Evolutionary conservation across 495 filamentous ascomycete genomes (phyloP).

Genomic region (Neurospora sp.): DNA sequence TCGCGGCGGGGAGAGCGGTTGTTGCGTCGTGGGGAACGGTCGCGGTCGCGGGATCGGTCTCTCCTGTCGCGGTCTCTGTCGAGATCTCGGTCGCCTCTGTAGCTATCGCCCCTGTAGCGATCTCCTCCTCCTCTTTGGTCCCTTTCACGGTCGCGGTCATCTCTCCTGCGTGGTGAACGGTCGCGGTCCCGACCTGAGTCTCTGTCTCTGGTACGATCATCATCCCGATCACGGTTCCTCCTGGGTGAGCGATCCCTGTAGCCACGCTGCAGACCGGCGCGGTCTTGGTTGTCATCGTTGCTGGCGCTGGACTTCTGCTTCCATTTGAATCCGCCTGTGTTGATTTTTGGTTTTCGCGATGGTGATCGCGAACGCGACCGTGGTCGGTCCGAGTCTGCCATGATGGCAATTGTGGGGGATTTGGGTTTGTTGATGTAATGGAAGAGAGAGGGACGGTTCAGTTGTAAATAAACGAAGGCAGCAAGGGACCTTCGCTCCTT

Average conservation of each 20-base stretch:
- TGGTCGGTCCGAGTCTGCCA: constrained; percentile 23
- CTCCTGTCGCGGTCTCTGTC: constrained; percentile 1
- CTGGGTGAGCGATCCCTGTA: constrained; percentile 40
- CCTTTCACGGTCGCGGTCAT: constrained; percentile 17
- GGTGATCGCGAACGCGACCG: constrained; percentile 28
- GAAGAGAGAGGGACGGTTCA: not conserved
- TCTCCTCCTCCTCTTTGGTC: constrained; percentile 6
- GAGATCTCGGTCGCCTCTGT: constrained; percentile 6
- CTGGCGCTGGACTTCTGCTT: constrained; percentile 51
- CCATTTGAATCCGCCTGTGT: constrained; percentile 52
- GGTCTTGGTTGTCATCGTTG: constrained; percentile 38
- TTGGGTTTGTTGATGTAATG: not conserved
- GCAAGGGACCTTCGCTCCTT: not conserved
- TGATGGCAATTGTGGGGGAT: constrained; percentile 6
- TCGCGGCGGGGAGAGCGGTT: constrained; percentile 20
- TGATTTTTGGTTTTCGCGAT: constrained; percentile 26
- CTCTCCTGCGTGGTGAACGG: constrained; percentile 4
- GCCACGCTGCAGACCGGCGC: constrained; percentile 37
- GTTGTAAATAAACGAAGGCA: not conserved
- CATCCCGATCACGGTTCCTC: constrained; percentile 23
- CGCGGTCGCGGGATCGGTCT: not conserved
- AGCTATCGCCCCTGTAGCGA: not conserved
- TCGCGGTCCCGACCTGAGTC: constrained; percentile 15
- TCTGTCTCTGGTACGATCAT: constrained; percentile 21
- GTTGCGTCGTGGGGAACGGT: constrained; percentile 5